A percentile compares a stretch with the other conserved stretches of the same genome.
Evolutionary conservation across 2,329 filamentous ascomycete genomes (phyloP).

Genomic region (Clarireedia monteithiana): DNA sequence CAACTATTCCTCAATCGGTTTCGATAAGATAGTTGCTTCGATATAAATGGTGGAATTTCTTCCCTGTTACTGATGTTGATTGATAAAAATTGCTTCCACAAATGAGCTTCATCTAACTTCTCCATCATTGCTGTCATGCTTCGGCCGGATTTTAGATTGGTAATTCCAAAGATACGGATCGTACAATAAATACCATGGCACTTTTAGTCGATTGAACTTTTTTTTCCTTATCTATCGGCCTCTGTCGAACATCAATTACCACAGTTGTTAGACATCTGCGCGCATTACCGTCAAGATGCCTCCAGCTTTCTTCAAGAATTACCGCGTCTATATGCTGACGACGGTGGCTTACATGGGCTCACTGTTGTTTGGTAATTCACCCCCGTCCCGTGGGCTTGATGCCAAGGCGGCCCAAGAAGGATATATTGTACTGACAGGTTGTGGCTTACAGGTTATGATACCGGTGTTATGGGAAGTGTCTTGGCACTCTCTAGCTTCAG

Average conservation of each 20-base stretch:
- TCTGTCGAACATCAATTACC: neutral
- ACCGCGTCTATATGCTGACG: conserved; percentile 20
- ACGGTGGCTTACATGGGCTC: conserved; percentile 23
- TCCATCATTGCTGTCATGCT: neutral
- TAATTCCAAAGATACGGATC: neutral
- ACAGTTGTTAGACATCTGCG: neutral
- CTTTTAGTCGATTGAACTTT: neutral
- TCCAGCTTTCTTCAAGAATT: conserved; percentile 18
- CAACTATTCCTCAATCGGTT: neutral
- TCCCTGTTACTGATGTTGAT: neutral
- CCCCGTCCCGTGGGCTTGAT: neutral
- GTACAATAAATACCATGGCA: neutral
- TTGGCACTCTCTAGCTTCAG: conserved; percentile 21
- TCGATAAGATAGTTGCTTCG: neutral
- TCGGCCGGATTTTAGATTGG: neutral
- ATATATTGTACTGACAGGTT: conserved; percentile 3
- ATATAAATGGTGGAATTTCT: conserved; percentile 7
- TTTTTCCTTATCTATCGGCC: neutral
- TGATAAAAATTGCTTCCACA: conserved; percentile 2
- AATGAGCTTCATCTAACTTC: neutral
- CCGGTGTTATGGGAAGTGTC: conserved; percentile 22
- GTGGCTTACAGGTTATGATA: conserved; percentile 18
- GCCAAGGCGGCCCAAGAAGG: neutral
- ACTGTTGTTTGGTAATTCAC: conserved; percentile 18
- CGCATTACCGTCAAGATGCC: conserved; percentile 7